Evolutionary conservation across 306 rosid genomes (phyloP), one percentile per base, ranked within the genome.

Genomic region (Crataegus laevigata): DNA sequence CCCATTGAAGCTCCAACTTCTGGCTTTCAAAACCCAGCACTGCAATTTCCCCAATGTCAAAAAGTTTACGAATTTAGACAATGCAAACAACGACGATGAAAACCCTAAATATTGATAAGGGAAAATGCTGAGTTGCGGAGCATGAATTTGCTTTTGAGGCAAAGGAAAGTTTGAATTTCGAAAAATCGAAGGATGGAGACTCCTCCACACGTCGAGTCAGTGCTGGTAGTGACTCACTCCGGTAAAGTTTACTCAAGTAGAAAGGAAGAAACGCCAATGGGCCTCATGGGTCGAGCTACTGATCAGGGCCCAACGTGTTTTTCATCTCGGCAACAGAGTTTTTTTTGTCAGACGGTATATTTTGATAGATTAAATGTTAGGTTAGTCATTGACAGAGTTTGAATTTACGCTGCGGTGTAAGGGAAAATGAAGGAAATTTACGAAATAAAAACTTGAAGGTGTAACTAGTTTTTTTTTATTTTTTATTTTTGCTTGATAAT

Each of bases 1-100:
- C 77, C 96, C 97, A 94, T 94, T 85, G 65, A 60, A 14, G 25
- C 65, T 79, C 43, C 28, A 76, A 63, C 26, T 18, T 13, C 51
- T 11, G 64, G 47, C 51, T 66, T 64, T 54, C 68, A 42, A 32
- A 36, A 36, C 40, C 40, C 72, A 72, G 43, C 24, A 62, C 87
- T 60, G 84, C 83, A 75, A 75, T 15, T 26, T 11, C 10, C 8
- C 32, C 47, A 10, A 34, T 18, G n/a, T 17, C 28, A 9, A 21
- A 47, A 26, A 65, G 9, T 17, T 34, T 1, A 34, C 15, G 2
- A 30, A 62, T 24, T 15, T 15, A 29, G 13, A 3, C 8, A 28
- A 30, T 13, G 2, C 65, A 25, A 25, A 26, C 6, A 32, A 26
- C 34, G 68, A 30, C 2, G 5, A 30, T 29, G 24, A 30, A 62